Evolutionary conservation across 2,329 filamentous ascomycete genomes (phyloP).

Genomic region (Knufia fluminis): DNA sequence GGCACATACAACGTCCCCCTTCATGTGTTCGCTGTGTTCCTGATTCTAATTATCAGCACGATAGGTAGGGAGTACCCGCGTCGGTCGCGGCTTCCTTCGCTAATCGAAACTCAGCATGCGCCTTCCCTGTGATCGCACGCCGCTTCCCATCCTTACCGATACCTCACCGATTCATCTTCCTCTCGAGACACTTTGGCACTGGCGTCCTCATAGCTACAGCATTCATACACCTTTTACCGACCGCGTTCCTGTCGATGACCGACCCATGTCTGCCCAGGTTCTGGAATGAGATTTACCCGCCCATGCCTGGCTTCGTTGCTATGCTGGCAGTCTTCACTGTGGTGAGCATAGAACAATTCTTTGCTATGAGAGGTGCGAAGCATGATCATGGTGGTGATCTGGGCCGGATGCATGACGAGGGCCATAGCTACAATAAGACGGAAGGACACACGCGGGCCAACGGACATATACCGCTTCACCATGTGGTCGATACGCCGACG

Average conservation of each 20-base stretch:
- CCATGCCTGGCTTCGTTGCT: constrained; percentile 41
- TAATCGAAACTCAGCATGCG: constrained; percentile 44
- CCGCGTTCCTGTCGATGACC: constrained; percentile 56
- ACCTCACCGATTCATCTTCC: constrained; percentile 53
- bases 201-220: constrained; percentile 79
- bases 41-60: constrained; percentile 56
- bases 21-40: constrained; percentile 58
- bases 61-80: constrained; percentile 36
- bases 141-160: constrained; percentile 49
- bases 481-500: background rate
- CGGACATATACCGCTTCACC: constrained; percentile 14
- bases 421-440: background rate
- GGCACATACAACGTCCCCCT: constrained; percentile 53
- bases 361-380: constrained; percentile 57
- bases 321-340: constrained; percentile 38
- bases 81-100: constrained; percentile 4
- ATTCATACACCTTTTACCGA: constrained; percentile 67
- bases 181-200: constrained; percentile 68
- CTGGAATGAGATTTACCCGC: constrained; percentile 38
- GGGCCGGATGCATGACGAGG: constrained; percentile 18
- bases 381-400: constrained; percentile 43
- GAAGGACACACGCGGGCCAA: constrained; percentile 11
- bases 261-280: constrained; percentile 50
- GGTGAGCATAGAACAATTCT: constrained; percentile 48
- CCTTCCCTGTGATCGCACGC: constrained; percentile 56